Conservation (phyloP, 148 eudicot genomes). For the Chenopodium quinoa region DNA sequence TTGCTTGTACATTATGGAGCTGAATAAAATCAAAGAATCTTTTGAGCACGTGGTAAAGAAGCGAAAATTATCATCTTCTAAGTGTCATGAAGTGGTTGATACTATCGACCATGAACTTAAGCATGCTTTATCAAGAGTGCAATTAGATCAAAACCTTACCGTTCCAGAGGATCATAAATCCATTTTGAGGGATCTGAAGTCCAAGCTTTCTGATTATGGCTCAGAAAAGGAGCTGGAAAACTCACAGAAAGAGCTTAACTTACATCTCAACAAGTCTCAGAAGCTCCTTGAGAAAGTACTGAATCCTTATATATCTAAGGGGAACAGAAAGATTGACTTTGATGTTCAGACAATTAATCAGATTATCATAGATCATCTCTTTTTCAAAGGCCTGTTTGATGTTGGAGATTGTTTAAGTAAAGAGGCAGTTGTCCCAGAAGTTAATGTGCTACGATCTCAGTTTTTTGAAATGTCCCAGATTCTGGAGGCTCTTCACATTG, state of each 20-base stretch:
- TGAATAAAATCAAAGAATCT: constrained; percentile 39
- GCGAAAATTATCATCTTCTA: constrained; percentile 48
- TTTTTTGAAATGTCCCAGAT: constrained; percentile 47
- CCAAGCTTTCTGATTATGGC: constrained; percentile 33
- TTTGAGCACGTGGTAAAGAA: constrained; percentile 52
- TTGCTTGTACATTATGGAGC: constrained; percentile 36
- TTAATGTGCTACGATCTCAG: constrained; percentile 31
- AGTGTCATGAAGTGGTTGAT: constrained; percentile 46
- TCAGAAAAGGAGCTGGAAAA: constrained; percentile 35
- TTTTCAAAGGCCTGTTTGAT: constrained; percentile 49
- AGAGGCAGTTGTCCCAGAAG: constrained; percentile 44
- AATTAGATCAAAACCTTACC: constrained; percentile 37
- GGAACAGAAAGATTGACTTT: constrained; percentile 35
- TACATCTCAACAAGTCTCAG: constrained; percentile 34
- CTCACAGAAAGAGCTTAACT: constrained; percentile 43
- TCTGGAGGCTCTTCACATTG: constrained; percentile 39
- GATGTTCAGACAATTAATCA: constrained; percentile 40
- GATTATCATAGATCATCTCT: constrained; percentile 46
- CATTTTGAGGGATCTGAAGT: constrained; percentile 36
- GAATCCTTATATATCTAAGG: constrained; percentile 46
- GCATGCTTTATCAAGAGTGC: constrained; percentile 37
- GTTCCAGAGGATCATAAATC: background rate
- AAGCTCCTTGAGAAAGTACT: constrained; percentile 43
- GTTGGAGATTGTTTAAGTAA: constrained; percentile 43
- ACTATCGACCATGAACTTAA: constrained; percentile 43